Percentiles rank a stretch among this genome's conserved stretches.
Evolutionary conservation across 345 rosid genomes (phyloP).

Genomic region (Pistacia integerrima): DNA sequence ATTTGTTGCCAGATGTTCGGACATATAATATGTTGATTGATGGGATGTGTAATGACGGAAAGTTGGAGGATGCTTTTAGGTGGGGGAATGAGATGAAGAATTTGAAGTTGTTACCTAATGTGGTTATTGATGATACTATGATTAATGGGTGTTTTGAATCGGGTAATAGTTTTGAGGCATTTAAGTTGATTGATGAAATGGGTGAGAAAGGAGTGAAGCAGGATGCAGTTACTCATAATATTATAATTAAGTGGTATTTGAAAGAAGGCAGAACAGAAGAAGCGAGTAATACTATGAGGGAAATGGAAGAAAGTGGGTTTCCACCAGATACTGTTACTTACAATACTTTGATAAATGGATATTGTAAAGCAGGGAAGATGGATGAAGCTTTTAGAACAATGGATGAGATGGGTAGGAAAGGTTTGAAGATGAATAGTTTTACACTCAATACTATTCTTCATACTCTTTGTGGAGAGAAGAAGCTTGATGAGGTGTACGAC

Average conservation of each 20-base stretch:
- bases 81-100: slow-evolving; percentile 69
- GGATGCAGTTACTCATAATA: slow-evolving; percentile 65
- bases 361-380: slow-evolving; percentile 65
- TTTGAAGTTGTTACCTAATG: slow-evolving; percentile 63
- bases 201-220: slow-evolving; percentile 52
- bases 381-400: slow-evolving; percentile 63
- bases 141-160: slow-evolving; percentile 70
- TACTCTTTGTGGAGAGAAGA: slow-evolving; percentile 60
- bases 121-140: slow-evolving; percentile 76
- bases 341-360: slow-evolving; percentile 64
- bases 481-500: slow-evolving; percentile 57
- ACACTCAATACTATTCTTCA: slow-evolving; percentile 76
- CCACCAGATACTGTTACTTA: slow-evolving; percentile 65
- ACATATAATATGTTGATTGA: slow-evolving; percentile 70
- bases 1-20: slow-evolving; percentile 60
- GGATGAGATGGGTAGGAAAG: slow-evolving; percentile 73
- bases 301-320: slow-evolving; percentile 64
- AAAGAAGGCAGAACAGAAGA: slow-evolving; percentile 74
- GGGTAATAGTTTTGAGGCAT: slow-evolving; percentile 47
- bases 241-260: slow-evolving; percentile 67
- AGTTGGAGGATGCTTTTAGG: slow-evolving; percentile 56
- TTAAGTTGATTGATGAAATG: slow-evolving; percentile 67
- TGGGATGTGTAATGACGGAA: slow-evolving; percentile 61
- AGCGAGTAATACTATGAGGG: slow-evolving; percentile 42
- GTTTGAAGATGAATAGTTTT: slow-evolving; percentile 67